Conservation (phyloP, 768 basidiomycete species). For the Cyathus striatus region DNA sequence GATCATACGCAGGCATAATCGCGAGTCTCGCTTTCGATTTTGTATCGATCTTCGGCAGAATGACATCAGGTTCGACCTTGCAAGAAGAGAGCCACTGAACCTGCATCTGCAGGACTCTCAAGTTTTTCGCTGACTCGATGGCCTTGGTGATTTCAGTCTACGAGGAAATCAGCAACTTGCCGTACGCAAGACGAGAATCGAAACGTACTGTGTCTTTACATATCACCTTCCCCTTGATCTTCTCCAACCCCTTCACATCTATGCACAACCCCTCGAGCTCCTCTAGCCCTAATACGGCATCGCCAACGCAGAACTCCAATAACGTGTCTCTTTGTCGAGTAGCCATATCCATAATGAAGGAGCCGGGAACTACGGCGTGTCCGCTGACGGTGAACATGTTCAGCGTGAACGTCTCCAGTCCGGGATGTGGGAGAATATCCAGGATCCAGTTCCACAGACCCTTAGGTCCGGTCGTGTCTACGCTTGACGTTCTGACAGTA, state of each 20-base stretch:
- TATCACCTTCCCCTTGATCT: slow-evolving; percentile 39
- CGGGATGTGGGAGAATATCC: slow-evolving; percentile 37
- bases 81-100: slow-evolving; percentile 50
- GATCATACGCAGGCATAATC: too few relatives aligned
- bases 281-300: slow-evolving; percentile 36
- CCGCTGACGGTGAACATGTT: slow-evolving; percentile 42
- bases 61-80: too few relatives aligned
- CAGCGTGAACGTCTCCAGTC: slow-evolving; percentile 43
- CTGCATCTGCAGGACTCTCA: slow-evolving; percentile 46
- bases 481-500: slow-evolving; percentile 52
- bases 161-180: not conserved
- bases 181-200: not conserved
- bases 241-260: slow-evolving; percentile 37
- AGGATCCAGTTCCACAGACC: slow-evolving; percentile 54
- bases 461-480: slow-evolving; percentile 39
- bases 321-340: slow-evolving; percentile 37
- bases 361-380: slow-evolving; percentile 39
- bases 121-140: slow-evolving; percentile 37
- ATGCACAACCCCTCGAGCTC: slow-evolving; percentile 44
- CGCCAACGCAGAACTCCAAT: slow-evolving; percentile 37
- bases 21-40: too few relatives aligned
- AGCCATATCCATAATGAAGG: slow-evolving; percentile 47
- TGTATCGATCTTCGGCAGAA: too few relatives aligned
- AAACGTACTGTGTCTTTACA: slow-evolving; percentile 42
- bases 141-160: slow-evolving; percentile 42